Percentiles rank a stretch among this genome's conserved stretches.
These are phyloP conservation scores for Clonostachys byssicola DNA, from an alignment of 2,329 filamentous ascomycete species.

Conservation along the genomic window DNA sequence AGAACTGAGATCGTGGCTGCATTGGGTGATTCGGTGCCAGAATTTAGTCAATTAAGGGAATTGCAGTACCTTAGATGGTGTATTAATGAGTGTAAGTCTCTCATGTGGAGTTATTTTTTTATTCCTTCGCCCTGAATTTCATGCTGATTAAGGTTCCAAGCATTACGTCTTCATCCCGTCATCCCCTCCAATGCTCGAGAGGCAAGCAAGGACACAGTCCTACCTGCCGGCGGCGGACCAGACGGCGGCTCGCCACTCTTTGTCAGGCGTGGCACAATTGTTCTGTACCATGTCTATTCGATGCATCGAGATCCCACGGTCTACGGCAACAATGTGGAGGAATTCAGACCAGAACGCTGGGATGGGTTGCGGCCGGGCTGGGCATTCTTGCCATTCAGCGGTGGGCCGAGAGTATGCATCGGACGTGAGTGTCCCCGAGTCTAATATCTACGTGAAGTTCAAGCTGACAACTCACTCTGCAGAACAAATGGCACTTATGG, in stretches of 20 bases:
- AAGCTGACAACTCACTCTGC: neutral
- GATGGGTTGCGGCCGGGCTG: constrained; percentile 28
- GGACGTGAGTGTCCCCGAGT: constrained; percentile 23
- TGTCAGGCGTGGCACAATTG: constrained; percentile 38
- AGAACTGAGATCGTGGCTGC: constrained; percentile 30
- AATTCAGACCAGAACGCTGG: constrained; percentile 36
- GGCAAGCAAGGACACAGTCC: constrained; percentile 33
- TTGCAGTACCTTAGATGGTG: constrained; percentile 52
- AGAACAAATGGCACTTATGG: constrained; percentile 28
- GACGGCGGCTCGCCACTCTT: constrained; percentile 43
- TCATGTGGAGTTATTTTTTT: neutral
- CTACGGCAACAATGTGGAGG: constrained; percentile 27
- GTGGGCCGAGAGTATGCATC: constrained; percentile 37
- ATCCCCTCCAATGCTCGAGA: constrained; percentile 41
- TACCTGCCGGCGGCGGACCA: constrained; percentile 47
- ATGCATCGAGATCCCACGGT: constrained; percentile 30
- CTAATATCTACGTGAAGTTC: neutral
- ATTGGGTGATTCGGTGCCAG: constrained; percentile 26
- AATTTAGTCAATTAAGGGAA: constrained; percentile 42
- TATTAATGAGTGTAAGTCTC: constrained; percentile 48
- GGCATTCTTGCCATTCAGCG: constrained; percentile 40
- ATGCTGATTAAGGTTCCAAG: constrained; percentile 10
- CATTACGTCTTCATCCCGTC: constrained; percentile 44
- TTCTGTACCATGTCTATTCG: constrained; percentile 36
- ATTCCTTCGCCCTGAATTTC: neutral